Base-by-base conservation (phyloP, 345 rosid species). In the Zanthoxylum bungeanum region DNA sequence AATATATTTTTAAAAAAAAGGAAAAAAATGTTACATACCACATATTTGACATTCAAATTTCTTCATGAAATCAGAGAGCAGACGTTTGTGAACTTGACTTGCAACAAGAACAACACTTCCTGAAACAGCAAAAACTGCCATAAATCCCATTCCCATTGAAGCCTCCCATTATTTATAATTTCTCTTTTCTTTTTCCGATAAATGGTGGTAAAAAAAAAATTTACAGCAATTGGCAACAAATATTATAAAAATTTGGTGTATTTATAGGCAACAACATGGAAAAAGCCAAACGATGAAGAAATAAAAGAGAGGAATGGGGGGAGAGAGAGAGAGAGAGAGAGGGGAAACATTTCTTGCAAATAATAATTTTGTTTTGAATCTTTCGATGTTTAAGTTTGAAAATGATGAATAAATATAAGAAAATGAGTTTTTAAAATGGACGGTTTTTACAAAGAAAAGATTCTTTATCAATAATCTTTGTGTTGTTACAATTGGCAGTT, bases 51-150 rank as follows among this genome's bases (percentile, higher is more conserved):
- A 60, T 59, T 90, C 95, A 44, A 87, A 71, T 81, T 80, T 81
- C 73, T 86, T 68, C 90, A 93, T 85, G 85, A 85, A 89, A 51
- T 84, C 77, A 8, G 97, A 88, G 70, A 88, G 77, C 74, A 87
- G 92, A 68, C 92, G 92, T 68, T 86, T 89, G 60, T 93, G 91
- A 62, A 77, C 40, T 66, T 89, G 89, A 52, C 80, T 77, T 7
- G 86, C 89, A 30, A 93, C 69, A 53, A 93, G 78, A 69, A 83
- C 89, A 3, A 93, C 89, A 42, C 93, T 85, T 70, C 96, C 95
- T 3, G 98, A 93, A 66, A 88, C 91, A 1, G 87, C 96, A 36
- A 87, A 85, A 21, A 89, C 97, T 3, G 92, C 87, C 85, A 93
- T 73, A 66, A 87, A 79, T 55, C 89, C 87, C 40, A 81, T 51